phyloP scores from a whole-genome alignment of 352 stramenopile species.

The Pythium brachiatum region DNA sequence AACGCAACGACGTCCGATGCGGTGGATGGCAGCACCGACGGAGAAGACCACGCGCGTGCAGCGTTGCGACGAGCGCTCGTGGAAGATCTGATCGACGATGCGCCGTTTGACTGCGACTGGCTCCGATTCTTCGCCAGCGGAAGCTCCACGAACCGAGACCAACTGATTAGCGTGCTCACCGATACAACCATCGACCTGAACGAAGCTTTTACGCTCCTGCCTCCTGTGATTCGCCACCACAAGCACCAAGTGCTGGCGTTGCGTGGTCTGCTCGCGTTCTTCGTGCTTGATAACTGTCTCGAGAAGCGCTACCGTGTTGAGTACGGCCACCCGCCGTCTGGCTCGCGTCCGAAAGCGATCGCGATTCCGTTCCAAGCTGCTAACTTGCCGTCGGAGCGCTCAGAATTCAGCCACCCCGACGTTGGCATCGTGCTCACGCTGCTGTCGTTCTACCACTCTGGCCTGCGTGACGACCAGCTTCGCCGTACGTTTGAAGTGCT shows the following conservation, averaged over 20 bases:
- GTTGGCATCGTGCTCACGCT: constrained; percentile 79
- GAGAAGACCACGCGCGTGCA: constrained; percentile 16
- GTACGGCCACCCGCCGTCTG: constrained; percentile 57
- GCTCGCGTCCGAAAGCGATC: constrained; percentile 56
- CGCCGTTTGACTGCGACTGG: constrained; percentile 69
- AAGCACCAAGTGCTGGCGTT: constrained; percentile 52
- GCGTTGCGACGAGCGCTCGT: constrained; percentile 43
- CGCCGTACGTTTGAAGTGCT: constrained; percentile 50
- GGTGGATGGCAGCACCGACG: not conserved
- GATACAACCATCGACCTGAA: constrained; percentile 26
- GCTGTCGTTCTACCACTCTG: constrained; percentile 83
- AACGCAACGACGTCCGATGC: constrained; percentile 16
- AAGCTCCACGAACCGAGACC: not conserved
- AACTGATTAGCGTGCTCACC: constrained; percentile 35
- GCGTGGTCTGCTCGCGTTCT: constrained; percentile 72
- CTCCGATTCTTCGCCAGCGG: constrained; percentile 30
- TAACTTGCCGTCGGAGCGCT: constrained; percentile 75
- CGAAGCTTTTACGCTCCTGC: constrained; percentile 18
- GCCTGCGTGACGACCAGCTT: constrained; percentile 54
- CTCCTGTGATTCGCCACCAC: constrained; percentile 26
- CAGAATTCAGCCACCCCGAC: constrained; percentile 90
- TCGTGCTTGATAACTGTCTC: constrained; percentile 78
- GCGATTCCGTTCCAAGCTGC: constrained; percentile 85
- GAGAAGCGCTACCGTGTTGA: constrained; percentile 82
- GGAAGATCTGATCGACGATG: constrained; percentile 54